Conservation (phyloP, 495 filamentous ascomycete genomes). For the Aspergillus haitiensis region DNA sequence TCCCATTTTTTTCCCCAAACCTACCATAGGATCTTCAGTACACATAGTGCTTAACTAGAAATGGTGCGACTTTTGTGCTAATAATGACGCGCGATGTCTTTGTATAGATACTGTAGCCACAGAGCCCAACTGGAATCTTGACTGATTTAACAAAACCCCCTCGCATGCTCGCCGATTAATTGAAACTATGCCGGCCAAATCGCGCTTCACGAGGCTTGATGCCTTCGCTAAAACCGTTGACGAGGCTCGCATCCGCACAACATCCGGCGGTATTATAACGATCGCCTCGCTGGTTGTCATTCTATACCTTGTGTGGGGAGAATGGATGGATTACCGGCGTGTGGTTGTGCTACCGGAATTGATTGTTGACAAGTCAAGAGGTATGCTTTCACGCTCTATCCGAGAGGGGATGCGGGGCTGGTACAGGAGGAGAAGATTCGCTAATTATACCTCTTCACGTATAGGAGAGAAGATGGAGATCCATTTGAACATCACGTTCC, state of each 20-base stretch:
- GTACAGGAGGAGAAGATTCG: not conserved
- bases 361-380: conserved; percentile 94
- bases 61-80: not conserved
- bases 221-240: conserved; percentile 99
- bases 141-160: not conserved
- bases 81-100: not conserved
- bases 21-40: no score
- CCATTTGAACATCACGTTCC: conserved; percentile 96
- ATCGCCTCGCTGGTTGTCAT: conserved; percentile 85
- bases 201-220: conserved; percentile 92
- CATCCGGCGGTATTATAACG: conserved; percentile 92
- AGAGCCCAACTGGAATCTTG: conserved; percentile 13
- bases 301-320: conserved; percentile 85
- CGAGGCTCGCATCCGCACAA: conserved; percentile 96
- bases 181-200: conserved; percentile 56
- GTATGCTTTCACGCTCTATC: conserved; percentile 43
- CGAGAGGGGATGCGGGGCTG: not conserved
- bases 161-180: conserved; percentile 35
- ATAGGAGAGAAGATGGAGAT: conserved; percentile 97
- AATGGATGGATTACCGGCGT: conserved; percentile 91
- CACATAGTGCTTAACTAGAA: not conserved
- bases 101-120: conserved; percentile 4
- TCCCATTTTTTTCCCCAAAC: not conserved
- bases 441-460: conserved; percentile 5
- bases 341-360: conserved; percentile 87